Base-by-base conservation (phyloP, 371 early-diverging fungal species). In the Coemansia sp. region DNA sequence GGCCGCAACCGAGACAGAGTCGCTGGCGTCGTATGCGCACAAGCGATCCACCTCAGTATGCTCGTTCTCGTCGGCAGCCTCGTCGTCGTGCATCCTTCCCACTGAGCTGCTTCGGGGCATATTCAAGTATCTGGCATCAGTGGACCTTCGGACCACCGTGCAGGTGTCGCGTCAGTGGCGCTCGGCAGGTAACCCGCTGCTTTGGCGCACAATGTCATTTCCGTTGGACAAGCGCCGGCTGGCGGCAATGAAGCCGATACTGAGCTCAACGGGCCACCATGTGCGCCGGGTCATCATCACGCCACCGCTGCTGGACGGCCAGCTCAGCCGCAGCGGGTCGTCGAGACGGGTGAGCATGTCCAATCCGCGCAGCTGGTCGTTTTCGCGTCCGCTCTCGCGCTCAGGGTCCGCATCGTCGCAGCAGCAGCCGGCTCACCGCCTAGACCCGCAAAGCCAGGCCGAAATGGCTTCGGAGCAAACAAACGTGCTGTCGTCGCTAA, bases 151-250 rank as follows among this genome's bases (percentile, higher is more conserved):
- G 31, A 38, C 59, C 2, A 72, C 51, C 4, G 77, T 69, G 7
- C 64, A 56, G 59, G 65, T 77, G 51, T 75, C 66, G 38, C 60
- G 68, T 31, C 76, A 72, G 61, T 77, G 77, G 78, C 61, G 68
- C 50, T 65, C 74, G 9, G 77, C 77, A 12, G 77, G 61, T 7
- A 65, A 66, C 36, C 68, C 71, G 48, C 58, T 78, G 35, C 69
- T 77, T 10, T 77, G 78, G 78, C 71, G 76, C 65, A 59, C 74
- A 34, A 75, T 77, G 78, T 50, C 53, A 0, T 77, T 77, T 26
- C 78, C 78, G 42, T 75, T 77, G 6, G 78, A 77, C 38, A 77
- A 77, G 69, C 71, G 78, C 14, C 61, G 74, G 41, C 54, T 77
- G 55, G 66, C 78, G 8, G 56, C 76, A 40, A 76, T 77, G 79